A percentile compares a stretch with the other conserved stretches of the same genome.
Evolutionary conservation across 1,284 basidiomycete genomes (phyloP).

Genomic region (Stygiomarasmius scandens): DNA sequence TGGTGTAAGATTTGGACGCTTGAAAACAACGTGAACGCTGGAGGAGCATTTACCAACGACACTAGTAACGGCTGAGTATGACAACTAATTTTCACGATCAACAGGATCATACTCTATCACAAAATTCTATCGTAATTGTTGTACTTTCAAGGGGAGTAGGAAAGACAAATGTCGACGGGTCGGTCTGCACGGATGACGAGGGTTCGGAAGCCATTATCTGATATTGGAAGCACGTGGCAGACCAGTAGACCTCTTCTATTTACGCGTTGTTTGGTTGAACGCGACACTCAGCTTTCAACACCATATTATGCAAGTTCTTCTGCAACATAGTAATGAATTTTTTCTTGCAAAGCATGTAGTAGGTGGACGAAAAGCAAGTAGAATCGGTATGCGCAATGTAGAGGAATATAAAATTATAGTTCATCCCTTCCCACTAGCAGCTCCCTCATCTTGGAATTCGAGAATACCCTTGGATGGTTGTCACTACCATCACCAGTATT

Average conservation of each 20-base stretch:
- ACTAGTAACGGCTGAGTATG: slow-evolving; percentile 42
- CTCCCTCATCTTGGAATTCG: background rate
- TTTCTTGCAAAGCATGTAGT: no score
- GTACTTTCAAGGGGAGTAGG: slow-evolving; percentile 50
- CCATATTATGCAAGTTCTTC: no score
- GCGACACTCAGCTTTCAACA: no score
- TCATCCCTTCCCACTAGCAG: background rate
- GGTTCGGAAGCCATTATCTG: background rate
- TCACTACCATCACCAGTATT: background rate
- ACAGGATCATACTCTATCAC: slow-evolving; percentile 64
- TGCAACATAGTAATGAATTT: no score
- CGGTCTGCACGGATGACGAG: slow-evolving; percentile 19
- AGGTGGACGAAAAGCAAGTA: no score
- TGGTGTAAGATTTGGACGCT: slow-evolving; percentile 28
- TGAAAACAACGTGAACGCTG: slow-evolving; percentile 1
- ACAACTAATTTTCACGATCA: no score
- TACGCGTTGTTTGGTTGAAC: slow-evolving; percentile 45
- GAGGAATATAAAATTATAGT: no score
- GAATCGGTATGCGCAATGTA: no score
- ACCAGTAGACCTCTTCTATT: slow-evolving; percentile 20
- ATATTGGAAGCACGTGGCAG: background rate
- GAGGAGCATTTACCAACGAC: slow-evolving; percentile 65
- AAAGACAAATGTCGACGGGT: slow-evolving; percentile 61
- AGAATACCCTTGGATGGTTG: background rate
- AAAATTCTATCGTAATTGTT: slow-evolving; percentile 78